These are phyloP conservation scores for Apiotrichum sp. DNA, from an alignment of 1,284 basidiomycete genomes.

Conservation along the genomic window DNA sequence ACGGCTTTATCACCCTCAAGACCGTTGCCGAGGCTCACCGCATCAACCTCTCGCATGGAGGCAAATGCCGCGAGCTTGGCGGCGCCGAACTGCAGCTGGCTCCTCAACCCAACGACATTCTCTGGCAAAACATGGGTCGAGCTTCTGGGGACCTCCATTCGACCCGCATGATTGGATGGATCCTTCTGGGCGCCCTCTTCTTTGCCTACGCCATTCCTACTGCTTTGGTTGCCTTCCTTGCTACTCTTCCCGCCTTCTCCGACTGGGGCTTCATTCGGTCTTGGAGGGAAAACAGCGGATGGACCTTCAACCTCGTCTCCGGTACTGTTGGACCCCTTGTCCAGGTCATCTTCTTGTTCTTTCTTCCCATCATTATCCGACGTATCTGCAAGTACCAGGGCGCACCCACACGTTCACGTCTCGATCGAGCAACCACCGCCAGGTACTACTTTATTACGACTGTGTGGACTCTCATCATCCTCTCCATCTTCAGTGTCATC, in stretches of 20 bases:
- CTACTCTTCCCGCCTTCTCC: slow-evolving; percentile 56
- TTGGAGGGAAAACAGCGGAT: slow-evolving; percentile 24
- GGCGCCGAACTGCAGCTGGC: slow-evolving; percentile 41
- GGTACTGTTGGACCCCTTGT: slow-evolving; percentile 83
- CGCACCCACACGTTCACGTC: slow-evolving; percentile 58
- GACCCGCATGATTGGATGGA: slow-evolving; percentile 66
- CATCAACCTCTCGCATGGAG: slow-evolving; percentile 43
- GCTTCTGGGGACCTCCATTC: slow-evolving; percentile 60
- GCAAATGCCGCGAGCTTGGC: slow-evolving; percentile 39
- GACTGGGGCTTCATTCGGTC: not conserved
- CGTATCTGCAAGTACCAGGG: slow-evolving; percentile 73
- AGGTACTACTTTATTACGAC: slow-evolving; percentile 88
- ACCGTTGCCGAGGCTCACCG: slow-evolving; percentile 74
- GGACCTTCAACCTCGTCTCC: slow-evolving; percentile 56
- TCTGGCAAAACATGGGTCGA: slow-evolving; percentile 82
- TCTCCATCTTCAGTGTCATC: slow-evolving; percentile 80
- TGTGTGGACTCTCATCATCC: slow-evolving; percentile 68
- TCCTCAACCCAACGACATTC: slow-evolving; percentile 47
- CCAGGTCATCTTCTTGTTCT: slow-evolving; percentile 80
- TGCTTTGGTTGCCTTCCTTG: slow-evolving; percentile 65
- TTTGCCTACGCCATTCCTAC: slow-evolving; percentile 85
- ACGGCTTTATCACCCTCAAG: slow-evolving; percentile 90
- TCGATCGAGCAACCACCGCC: slow-evolving; percentile 82
- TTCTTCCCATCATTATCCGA: slow-evolving; percentile 81
- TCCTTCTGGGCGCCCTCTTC: slow-evolving; percentile 67